Evolutionary conservation across 352 stramenopile genomes (phyloP), one percentile per base, ranked within the genome.

Genomic region (Globisporangium sylvaticum): DNA sequence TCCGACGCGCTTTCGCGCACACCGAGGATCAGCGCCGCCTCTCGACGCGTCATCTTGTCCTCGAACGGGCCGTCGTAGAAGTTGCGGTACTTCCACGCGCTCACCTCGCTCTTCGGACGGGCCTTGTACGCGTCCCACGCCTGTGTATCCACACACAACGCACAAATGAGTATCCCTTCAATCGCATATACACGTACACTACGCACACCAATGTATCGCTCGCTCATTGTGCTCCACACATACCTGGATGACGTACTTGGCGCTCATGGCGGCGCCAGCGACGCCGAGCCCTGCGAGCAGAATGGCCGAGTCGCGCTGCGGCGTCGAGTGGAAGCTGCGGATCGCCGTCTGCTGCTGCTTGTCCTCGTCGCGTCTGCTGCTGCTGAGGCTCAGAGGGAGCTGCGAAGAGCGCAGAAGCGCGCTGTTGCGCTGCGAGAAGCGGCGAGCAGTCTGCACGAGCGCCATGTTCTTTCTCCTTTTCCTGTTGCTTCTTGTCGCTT

Each of bases 11-110:
- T 98, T 81, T 99, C 97, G n/a, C 91, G 83, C 44, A 99, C 97
- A 56, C 98, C 98, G 32, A 99, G 77, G 76, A 99, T 99, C 42
- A 99, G 80, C 22, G 97, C 97, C n/a, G 98, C 98, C 79, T 99
- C 98, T 34, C 97, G 88, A 6, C 94, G 84, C 52, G 97, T 99
- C 98, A 99, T 99, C 72, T 98, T 98, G 15, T 99, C 95, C 73
- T 99, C 97, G 76, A 99, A 99, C 31, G 96, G 97, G 0, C 95
- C 95, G 73, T 98, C 91, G 79, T 99, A 98, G 66, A 97, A 96
- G 73, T 95, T 95, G 68, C 85, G 85, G 72, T 89, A 91, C 74
- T 81, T 91, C 83, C 77, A 90, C 59, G 72, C 75, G 67, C 78
- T 91, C 63, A 70, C 81, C 56, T 88, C 83, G 62, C 73, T 81